Evolutionary conservation across 2,329 filamentous ascomycete species (phyloP), one percentile per base, ranked within the genome.

Genomic region (Cadophora luteo-olivacea): DNA sequence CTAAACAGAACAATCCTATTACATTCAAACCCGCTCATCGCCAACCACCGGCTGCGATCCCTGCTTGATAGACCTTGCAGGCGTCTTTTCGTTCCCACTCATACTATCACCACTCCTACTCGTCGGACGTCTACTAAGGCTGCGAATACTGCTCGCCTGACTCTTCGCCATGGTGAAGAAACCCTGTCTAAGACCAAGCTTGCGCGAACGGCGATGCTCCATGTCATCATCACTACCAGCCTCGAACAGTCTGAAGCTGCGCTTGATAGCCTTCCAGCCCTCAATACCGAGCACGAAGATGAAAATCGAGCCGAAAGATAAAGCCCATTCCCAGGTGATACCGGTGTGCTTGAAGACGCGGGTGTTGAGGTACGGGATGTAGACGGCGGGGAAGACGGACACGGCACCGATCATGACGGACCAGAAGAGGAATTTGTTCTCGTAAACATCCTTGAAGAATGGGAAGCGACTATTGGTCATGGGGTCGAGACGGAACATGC

Each of bases 271-370:
- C 76, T 91, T 90, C 87, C 88, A 91, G 2, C 77, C 70, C 77
- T 91, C 89, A 3, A 88, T 82, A 1, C 88, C 87, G 0, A 82
- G 72, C 73, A 91, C 86, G 79, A 90, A 91, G 8, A 90, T 72
- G 0, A 84, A 75, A 0, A 86, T 81, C 33, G 83, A 83, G 33
- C 89, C 80, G 69, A 90, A 84, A 1, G 89, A 85, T 58, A 91
- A 83, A 0, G 81, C 86, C 89, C 87, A 91, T 76, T 90, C 88
- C 88, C 88, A 90, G 8, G 81, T 82, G 66, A 91, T 90, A 1
- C 84, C 85, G 7, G 80, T 83, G 72, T 90, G 87, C 73, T 87
- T 86, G 80, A 90, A 90, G 1, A 90, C 87, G 1, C 81, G 80
- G n/a, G 83, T 83, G 74, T 89, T 90, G 72, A 91, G 82, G 38